A percentile compares a stretch with the other conserved stretches of the same genome.
These are phyloP conservation scores for Trichoderma hamatum DNA, from an alignment of 2,329 filamentous ascomycete genomes.

Conservation along the genomic window DNA sequence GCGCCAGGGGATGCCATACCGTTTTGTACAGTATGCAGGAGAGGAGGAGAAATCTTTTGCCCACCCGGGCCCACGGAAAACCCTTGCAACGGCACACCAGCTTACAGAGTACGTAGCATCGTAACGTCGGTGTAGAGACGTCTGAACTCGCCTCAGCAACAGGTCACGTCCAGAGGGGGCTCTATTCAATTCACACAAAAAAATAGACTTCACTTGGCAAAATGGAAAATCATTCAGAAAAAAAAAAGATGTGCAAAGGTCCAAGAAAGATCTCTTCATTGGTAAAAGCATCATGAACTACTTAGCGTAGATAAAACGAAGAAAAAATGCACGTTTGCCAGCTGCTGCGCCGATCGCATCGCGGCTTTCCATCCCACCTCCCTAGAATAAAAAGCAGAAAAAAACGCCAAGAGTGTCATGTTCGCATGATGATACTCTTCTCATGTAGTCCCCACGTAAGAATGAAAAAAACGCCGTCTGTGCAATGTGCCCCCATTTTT, in stretches of 20 bases:
- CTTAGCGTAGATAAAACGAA: constrained; percentile 17
- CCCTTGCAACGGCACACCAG: background rate
- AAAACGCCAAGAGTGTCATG: constrained; percentile 22
- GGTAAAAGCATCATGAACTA: constrained; percentile 20
- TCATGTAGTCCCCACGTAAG: constrained; percentile 20
- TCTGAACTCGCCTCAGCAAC: background rate
- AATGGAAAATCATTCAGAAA: background rate
- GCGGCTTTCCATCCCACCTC: constrained; percentile 7
- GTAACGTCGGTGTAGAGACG: constrained; percentile 17
- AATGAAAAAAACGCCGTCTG: constrained; percentile 18
- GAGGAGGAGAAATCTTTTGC: constrained; percentile 13
- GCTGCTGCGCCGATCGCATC: constrained; percentile 16
- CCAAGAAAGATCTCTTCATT: constrained; percentile 18
- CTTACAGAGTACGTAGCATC: background rate
- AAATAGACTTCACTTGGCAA: background rate
- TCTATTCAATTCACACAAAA: background rate
- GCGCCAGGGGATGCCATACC: constrained; percentile 11
- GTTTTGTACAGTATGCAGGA: background rate
- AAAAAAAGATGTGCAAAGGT: background rate
- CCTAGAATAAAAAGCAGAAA: constrained; percentile 2
- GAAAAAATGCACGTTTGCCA: constrained; percentile 4
- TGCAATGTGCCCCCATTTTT: constrained; percentile 18
- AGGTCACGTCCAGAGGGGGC: background rate
- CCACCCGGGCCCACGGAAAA: background rate
- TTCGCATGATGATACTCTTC: constrained; percentile 16